Evolutionary conservation across 2,329 filamentous ascomycete genomes (phyloP).

Genomic region (Bipolaris zeicola): DNA sequence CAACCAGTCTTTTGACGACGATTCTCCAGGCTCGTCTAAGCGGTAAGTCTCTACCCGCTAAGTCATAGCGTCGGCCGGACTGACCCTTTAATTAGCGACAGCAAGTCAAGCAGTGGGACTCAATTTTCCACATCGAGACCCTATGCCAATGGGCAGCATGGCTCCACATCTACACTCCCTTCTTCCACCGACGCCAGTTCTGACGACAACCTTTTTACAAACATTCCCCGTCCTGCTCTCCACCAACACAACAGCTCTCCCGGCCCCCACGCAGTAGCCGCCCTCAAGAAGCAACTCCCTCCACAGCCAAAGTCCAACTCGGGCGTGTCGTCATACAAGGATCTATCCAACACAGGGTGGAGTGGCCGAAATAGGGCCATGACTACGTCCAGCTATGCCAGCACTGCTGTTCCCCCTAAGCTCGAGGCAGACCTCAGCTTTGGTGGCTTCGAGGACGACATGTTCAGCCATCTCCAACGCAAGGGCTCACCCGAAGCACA

Average conservation of each 20-base stretch:
- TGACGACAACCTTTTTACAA: slow-evolving; percentile 46
- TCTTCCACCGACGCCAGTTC: slow-evolving; percentile 48
- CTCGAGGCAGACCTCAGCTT: slow-evolving; percentile 51
- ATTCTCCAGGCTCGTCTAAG: slow-evolving; percentile 44
- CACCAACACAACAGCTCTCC: slow-evolving; percentile 40
- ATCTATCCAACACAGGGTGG: slow-evolving; percentile 19
- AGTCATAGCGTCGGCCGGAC: slow-evolving; percentile 31
- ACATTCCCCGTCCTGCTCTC: slow-evolving; percentile 37
- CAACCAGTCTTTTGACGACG: slow-evolving; percentile 45
- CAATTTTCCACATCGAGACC: slow-evolving; percentile 42
- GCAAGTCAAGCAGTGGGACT: slow-evolving; percentile 50
- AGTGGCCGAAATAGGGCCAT: slow-evolving; percentile 46
- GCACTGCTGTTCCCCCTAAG: slow-evolving; percentile 58
- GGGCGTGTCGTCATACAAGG: slow-evolving; percentile 27
- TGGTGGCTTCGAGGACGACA: slow-evolving; percentile 54
- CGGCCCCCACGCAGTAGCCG: slow-evolving; percentile 27
- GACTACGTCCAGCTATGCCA: slow-evolving; percentile 57
- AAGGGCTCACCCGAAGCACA: slow-evolving; percentile 38
- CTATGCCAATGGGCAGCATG: slow-evolving; percentile 45
- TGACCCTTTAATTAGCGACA: slow-evolving; percentile 44
- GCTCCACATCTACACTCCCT: slow-evolving; percentile 48
- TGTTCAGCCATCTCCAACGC: slow-evolving; percentile 52
- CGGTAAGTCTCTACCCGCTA: slow-evolving; percentile 38
- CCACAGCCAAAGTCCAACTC: slow-evolving; percentile 32
- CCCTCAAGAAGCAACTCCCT: slow-evolving; percentile 38